phyloP scores from a whole-genome alignment of 192 early-diverging fungal genomes.

The Oehlia diaphana region DNA sequence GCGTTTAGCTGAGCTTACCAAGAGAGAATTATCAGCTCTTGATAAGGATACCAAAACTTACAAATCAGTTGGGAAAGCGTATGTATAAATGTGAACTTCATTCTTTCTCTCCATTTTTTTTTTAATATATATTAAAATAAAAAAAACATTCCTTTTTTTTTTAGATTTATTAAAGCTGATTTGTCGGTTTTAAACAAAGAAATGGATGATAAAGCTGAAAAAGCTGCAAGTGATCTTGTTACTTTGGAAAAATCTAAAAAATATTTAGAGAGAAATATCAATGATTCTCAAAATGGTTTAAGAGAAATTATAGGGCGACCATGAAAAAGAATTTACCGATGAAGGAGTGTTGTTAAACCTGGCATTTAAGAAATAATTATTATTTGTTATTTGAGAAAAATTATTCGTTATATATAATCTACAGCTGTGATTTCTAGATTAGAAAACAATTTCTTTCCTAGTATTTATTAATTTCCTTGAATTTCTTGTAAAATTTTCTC shows the following conservation, averaged over 20 bases:
- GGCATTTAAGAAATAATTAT: background rate
- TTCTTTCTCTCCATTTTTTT: background rate
- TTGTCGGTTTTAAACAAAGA: slow-evolving; percentile 44
- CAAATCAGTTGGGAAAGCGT: slow-evolving; percentile 77
- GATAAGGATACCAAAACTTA: slow-evolving; percentile 58
- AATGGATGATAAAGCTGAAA: slow-evolving; percentile 38
- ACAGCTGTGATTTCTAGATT: background rate
- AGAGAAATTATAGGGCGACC: slow-evolving; percentile 38
- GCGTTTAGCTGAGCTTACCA: slow-evolving; percentile 66
- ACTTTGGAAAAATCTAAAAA: slow-evolving; percentile 54
- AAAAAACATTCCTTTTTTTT: background rate
- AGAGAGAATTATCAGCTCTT: slow-evolving; percentile 61
- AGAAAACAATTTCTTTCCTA: background rate
- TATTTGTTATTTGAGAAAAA: background rate
- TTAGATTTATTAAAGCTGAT: slow-evolving; percentile 61
- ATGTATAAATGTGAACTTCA: slow-evolving; percentile 2
- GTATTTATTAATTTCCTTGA: background rate
- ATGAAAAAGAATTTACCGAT: too few species aligned
- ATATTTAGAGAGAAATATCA: slow-evolving; percentile 62
- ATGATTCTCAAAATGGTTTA: slow-evolving; percentile 45
- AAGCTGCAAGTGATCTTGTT: slow-evolving; percentile 48
- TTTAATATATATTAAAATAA: background rate
- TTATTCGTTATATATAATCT: background rate
- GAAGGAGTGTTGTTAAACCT: background rate
- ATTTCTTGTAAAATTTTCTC: slow-evolving; percentile 8